Evolutionary conservation across 495 filamentous ascomycete species (phyloP).

Genomic region (Staphylotrichum tortipilum): DNA sequence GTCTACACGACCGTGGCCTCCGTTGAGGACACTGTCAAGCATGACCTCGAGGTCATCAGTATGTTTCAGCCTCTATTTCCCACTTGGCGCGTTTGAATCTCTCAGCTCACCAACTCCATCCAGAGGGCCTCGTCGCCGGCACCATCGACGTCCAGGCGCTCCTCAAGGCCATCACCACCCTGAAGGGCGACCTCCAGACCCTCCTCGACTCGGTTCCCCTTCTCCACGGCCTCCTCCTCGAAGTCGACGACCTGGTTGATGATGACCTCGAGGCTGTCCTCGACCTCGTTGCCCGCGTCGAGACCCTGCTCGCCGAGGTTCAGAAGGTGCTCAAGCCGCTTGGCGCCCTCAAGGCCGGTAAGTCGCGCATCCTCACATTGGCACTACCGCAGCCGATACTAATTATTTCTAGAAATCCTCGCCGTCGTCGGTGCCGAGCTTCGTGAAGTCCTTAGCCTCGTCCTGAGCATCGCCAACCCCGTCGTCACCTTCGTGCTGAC

Average conservation of each 20-base stretch:
- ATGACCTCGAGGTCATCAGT: slow-evolving; percentile 7
- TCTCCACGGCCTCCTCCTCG: slow-evolving; percentile 1
- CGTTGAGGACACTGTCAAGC: slow-evolving; percentile 5
- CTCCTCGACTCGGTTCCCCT: neutral
- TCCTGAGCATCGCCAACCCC: neutral
- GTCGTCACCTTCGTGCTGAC: neutral
- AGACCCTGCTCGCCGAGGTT: slow-evolving; percentile 4
- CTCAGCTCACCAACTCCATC: too few species aligned
- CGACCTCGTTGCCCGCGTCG: slow-evolving; percentile 4
- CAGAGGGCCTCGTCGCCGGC: neutral
- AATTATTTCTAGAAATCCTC: slow-evolving; percentile 3
- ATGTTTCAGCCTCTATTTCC: too few species aligned
- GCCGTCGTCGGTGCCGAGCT: slow-evolving; percentile 1
- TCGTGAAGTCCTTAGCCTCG: neutral
- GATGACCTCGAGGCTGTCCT: slow-evolving; percentile 7
- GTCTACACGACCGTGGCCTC: neutral
- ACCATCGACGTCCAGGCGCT: slow-evolving; percentile 11
- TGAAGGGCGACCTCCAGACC: slow-evolving; percentile 7
- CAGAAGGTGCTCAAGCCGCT: slow-evolving; percentile 2
- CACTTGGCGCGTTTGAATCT: too few species aligned
- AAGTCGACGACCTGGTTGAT: neutral
- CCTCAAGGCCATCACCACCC: slow-evolving; percentile 3
- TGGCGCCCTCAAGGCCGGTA: slow-evolving; percentile 1
- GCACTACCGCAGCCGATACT: neutral
- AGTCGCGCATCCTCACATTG: neutral